Percentiles rank a stretch among this genome's conserved stretches.
Conservation (phyloP, 257 asterid species). For the Scutellaria barbata region DNA sequence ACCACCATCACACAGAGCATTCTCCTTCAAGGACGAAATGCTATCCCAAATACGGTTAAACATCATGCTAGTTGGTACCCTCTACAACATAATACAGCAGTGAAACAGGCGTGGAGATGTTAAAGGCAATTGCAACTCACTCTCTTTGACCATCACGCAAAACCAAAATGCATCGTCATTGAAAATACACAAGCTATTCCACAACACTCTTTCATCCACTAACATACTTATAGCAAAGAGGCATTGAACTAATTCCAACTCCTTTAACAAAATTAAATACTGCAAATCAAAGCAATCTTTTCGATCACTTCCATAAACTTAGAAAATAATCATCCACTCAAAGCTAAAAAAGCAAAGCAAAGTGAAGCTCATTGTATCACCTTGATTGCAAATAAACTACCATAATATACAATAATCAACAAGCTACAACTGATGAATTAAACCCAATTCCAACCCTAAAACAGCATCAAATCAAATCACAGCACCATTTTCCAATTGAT, state of each 20-base stretch:
- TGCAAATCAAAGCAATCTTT: too few species aligned
- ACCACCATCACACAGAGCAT: not conserved
- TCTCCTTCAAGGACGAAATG: not conserved
- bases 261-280: too few species aligned
- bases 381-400: not conserved
- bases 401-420: slow-evolving; percentile 6
- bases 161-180: not conserved
- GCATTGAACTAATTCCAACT: not conserved
- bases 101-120: not conserved
- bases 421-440: not conserved
- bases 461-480: not conserved
- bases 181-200: not conserved
- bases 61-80: not conserved
- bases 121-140: not conserved
- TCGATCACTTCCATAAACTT: too few species aligned
- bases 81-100: not conserved
- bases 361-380: not conserved
- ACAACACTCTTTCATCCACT: not conserved
- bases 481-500: slow-evolving; percentile 19
- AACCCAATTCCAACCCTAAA: not conserved
- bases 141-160: not conserved
- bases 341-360: slow-evolving; percentile 17
- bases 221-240: not conserved
- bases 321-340: not conserved
- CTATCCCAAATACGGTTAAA: not conserved